A percentile compares a stretch with the other conserved stretches of the same genome.
Conservation (phyloP, 2,329 filamentous ascomycete species). For the Stachybotrys elegans region DNA sequence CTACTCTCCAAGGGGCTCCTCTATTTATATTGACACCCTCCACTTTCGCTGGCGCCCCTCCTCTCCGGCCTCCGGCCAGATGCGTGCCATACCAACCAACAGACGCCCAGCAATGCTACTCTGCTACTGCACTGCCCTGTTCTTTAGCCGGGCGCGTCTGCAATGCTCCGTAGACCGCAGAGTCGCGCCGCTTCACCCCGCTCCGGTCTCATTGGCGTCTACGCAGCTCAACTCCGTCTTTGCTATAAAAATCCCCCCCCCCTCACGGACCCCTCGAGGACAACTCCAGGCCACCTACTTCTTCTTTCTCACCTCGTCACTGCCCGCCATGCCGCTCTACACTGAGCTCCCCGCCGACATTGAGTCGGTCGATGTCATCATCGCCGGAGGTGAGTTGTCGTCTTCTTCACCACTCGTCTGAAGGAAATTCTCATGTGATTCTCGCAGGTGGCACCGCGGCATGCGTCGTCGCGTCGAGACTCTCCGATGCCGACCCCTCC, state of each 20-base stretch:
- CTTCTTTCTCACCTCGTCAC: too few species aligned
- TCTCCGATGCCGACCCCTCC: neutral
- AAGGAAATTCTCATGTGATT: neutral
- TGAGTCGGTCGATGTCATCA: conserved; percentile 13
- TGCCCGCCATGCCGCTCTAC: conserved; percentile 2
- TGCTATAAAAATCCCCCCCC: too few species aligned
- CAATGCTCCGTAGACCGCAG: too few species aligned
- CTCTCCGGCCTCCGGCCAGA: neutral
- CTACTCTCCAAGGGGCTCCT: neutral
- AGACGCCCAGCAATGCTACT: neutral
- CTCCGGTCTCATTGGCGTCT: too few species aligned
- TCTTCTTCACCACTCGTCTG: neutral
- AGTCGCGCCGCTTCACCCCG: too few species aligned
- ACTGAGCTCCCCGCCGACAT: conserved; percentile 6
- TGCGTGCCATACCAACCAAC: neutral
- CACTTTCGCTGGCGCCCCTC: neutral
- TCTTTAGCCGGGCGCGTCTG: too few species aligned
- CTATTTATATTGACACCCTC: conserved; percentile 1
- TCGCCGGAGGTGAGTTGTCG: conserved; percentile 10
- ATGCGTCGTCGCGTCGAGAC: neutral
- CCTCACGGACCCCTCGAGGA: too few species aligned
- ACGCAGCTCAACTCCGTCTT: too few species aligned
- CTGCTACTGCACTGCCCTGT: neutral
- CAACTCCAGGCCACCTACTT: too few species aligned
- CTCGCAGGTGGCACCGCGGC: neutral